Percentiles rank a stretch among this genome's conserved stretches.
phyloP scores from a whole-genome alignment of 2,329 filamentous ascomycete genomes.

The Akanthomyces uredinophilus region DNA sequence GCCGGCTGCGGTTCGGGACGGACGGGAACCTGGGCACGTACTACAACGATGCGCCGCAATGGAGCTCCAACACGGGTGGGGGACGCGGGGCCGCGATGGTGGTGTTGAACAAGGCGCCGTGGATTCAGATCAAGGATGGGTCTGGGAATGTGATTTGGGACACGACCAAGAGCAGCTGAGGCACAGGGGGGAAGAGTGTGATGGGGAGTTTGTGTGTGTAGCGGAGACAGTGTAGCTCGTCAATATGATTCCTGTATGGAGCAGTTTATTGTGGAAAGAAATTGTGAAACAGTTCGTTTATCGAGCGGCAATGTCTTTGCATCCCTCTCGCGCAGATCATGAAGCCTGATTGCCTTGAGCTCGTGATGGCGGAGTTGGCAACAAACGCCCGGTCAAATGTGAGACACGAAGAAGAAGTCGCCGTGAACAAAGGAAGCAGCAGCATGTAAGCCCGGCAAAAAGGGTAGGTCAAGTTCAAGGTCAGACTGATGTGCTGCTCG shows the following conservation, averaged over 20 bases:
- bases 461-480: no score
- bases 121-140: constrained; percentile 18
- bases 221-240: background rate
- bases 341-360: background rate
- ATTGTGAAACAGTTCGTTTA: background rate
- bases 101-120: constrained; percentile 16
- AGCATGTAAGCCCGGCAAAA: no score
- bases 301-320: background rate
- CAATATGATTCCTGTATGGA: no score
- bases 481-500: background rate
- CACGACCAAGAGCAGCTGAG: constrained; percentile 15
- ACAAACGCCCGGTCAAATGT: background rate
- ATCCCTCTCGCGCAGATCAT: background rate
- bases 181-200: no score
- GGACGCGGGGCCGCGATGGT: constrained; percentile 15
- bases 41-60: constrained; percentile 14
- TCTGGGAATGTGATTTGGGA: constrained; percentile 19
- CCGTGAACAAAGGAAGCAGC: no score
- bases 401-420: background rate
- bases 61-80: constrained; percentile 16
- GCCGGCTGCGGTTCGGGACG: constrained; percentile 15
- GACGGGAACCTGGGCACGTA: constrained; percentile 17
- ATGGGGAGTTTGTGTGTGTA: background rate
- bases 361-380: no score
- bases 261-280: no score